Conservation (phyloP, 495 filamentous ascomycete genomes). For the Hamigera avellanea region DNA sequence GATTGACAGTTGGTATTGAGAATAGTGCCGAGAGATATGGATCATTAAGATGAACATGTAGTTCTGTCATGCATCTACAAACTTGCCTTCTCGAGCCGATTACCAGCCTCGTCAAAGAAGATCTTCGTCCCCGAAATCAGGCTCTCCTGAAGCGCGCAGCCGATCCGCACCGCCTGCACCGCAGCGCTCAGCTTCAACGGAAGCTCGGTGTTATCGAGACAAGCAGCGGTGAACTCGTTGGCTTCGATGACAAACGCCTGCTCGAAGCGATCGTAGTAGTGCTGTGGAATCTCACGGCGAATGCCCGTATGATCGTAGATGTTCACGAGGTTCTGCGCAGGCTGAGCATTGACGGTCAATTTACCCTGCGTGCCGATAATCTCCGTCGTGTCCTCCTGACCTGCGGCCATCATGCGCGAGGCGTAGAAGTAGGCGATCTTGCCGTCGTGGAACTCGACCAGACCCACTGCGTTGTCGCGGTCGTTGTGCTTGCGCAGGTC, state of each 20-base stretch:
- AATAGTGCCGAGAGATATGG: too few relatives aligned
- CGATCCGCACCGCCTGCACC: conserved; percentile 50
- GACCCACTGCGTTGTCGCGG: conserved; percentile 49
- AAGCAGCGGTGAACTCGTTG: conserved; percentile 45
- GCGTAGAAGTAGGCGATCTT: conserved; percentile 51
- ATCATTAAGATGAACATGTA: not conserved
- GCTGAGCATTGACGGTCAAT: conserved; percentile 43
- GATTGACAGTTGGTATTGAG: too few relatives aligned
- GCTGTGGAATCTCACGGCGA: conserved; percentile 41
- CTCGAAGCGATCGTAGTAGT: conserved; percentile 52
- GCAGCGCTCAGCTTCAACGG: conserved; percentile 43
- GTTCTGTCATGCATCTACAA: too few relatives aligned
- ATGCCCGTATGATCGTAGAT: conserved; percentile 37
- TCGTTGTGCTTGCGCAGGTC: conserved; percentile 47
- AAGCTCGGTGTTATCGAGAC: conserved; percentile 38
- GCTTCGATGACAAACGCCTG: conserved; percentile 51
- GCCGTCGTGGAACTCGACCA: conserved; percentile 52
- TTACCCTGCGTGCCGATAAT: conserved; percentile 54
- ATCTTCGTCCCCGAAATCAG: conserved; percentile 47
- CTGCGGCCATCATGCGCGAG: conserved; percentile 50
- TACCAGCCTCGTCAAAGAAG: conserved; percentile 38
- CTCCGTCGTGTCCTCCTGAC: conserved; percentile 54
- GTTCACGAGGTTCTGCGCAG: conserved; percentile 39
- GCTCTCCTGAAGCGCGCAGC: conserved; percentile 46
- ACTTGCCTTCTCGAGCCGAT: too few relatives aligned